phyloP scores from a whole-genome alignment of 495 filamentous ascomycete genomes.

The Trichoderma erinaceum region DNA sequence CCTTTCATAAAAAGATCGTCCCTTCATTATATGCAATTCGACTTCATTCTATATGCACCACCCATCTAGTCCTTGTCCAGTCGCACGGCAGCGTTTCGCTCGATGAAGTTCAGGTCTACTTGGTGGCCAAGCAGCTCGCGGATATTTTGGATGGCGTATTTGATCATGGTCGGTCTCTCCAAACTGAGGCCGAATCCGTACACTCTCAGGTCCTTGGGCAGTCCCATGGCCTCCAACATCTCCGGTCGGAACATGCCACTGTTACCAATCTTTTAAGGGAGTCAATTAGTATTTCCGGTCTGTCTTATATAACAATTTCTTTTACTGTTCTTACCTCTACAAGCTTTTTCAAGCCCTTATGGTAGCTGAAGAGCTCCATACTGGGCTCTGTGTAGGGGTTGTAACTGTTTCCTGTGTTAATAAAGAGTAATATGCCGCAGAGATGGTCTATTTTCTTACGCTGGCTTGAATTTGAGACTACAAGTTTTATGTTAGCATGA shows the following conservation, averaged over 20 bases:
- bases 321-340: conserved; percentile 6
- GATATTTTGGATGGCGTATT: conserved; percentile 80
- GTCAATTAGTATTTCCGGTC: not conserved
- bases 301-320: no score
- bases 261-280: conserved; percentile 92
- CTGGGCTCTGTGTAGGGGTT: conserved; percentile 97
- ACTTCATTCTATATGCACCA: not conserved
- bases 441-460: conserved; percentile 46
- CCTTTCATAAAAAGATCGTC: not conserved
- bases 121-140: conserved; percentile 81
- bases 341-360: conserved; percentile 75
- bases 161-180: conserved; percentile 97
- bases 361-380: conserved; percentile 94
- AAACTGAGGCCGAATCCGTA: conserved; percentile 89
- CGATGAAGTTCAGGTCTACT: conserved; percentile 73
- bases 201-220: conserved; percentile 79
- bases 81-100: conserved; percentile 75
- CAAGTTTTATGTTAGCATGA: not conserved
- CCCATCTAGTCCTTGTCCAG: conserved; percentile 60
- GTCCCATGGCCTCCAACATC: conserved; percentile 78
- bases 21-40: not conserved
- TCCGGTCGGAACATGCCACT: conserved; percentile 97
- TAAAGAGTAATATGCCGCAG: not conserved
- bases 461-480: conserved; percentile 80
- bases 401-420: not conserved